These are phyloP conservation scores for Clitopilus passeckerianus DNA, from an alignment of 768 basidiomycete genomes.

Conservation along the genomic window DNA sequence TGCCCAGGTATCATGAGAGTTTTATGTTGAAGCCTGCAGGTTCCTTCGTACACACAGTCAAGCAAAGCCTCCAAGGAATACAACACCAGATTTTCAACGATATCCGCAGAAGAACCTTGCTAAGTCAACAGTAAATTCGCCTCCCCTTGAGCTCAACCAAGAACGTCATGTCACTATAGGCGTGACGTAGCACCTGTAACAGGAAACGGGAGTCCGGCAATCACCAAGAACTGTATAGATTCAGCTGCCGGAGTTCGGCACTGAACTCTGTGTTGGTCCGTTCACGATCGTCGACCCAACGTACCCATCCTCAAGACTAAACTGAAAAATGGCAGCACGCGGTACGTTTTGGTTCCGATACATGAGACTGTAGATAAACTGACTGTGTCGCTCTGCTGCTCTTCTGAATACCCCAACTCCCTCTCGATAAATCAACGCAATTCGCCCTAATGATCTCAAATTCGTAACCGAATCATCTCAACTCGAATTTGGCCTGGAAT, in stretches of 20 bases:
- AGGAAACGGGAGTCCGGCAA: constrained; percentile 9
- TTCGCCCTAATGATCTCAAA: not conserved
- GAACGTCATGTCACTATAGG: too few relatives aligned
- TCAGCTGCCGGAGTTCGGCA: constrained; percentile 16
- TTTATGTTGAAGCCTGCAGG: too few relatives aligned
- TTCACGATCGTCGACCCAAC: constrained; percentile 12
- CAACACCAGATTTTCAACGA: too few relatives aligned
- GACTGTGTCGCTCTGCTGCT: not conserved
- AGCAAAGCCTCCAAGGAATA: too few relatives aligned
- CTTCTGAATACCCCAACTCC: constrained; percentile 1
- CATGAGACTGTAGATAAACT: not conserved
- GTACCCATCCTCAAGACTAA: constrained; percentile 9
- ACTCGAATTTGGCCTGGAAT: not conserved
- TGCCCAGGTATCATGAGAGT: too few relatives aligned
- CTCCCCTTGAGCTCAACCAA: too few relatives aligned
- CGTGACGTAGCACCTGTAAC: not conserved
- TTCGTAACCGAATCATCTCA: not conserved
- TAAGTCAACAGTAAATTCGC: too few relatives aligned
- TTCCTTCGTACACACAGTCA: too few relatives aligned
- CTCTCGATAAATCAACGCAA: not conserved
- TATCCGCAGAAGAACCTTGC: too few relatives aligned
- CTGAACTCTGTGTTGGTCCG: constrained; percentile 16
- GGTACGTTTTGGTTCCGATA: constrained; percentile 14
- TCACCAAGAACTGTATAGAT: constrained; percentile 24
- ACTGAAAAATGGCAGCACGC: constrained; percentile 29